Base-by-base conservation (phyloP, 2,329 filamentous ascomycete species). In the Fusarium sp. region DNA sequence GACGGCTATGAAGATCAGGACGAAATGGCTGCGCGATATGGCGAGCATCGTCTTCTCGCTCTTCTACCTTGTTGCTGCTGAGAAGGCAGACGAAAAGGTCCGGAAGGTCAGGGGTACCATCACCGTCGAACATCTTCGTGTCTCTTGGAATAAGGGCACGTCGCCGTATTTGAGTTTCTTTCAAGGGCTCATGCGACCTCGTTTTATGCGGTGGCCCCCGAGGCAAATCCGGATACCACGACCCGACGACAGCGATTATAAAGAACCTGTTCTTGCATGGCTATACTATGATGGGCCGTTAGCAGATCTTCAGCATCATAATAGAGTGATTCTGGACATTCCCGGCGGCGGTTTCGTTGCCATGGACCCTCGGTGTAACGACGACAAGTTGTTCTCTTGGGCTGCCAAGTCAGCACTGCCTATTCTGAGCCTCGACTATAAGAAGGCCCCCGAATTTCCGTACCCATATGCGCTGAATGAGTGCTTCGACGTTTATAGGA, bases 81-180 rank as follows among this genome's bases (percentile, higher is more conserved):
- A 98, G 78, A 91, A 93, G 75, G 96, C 96, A 13, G 96, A 98
- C 76, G 96, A 98, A 79, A 98, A 98, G 80, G 95, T 97, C 15
- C 87, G 95, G 65, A 96, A 96, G 77, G 92, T 99, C 11, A 85
- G 96, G 62, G 92, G 90, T 15, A 91, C 91, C 65, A 81, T 98
- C 74, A 98, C 94, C 0, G 89, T 98, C 7, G 94, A 98, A 36
- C 96, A 98, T 78, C 78, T 99, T 72, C 87, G 96, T 8, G 90
- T 97, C 10, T 93, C 93, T 55, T 99, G 96, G 96, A 96, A 98
- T 75, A 99, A 99, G 77, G 89, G 91, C 14, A 96, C 88, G 1
- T 94, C 93, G 11, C 94, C 96, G 1, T 97, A 97, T 75, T 82
- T 99, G 17, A 83, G 85, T 50, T 89, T 92, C 61, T 77, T 96